phyloP scores from a whole-genome alignment of 116 monocot species.

The Trichopus zeylanicus region DNA sequence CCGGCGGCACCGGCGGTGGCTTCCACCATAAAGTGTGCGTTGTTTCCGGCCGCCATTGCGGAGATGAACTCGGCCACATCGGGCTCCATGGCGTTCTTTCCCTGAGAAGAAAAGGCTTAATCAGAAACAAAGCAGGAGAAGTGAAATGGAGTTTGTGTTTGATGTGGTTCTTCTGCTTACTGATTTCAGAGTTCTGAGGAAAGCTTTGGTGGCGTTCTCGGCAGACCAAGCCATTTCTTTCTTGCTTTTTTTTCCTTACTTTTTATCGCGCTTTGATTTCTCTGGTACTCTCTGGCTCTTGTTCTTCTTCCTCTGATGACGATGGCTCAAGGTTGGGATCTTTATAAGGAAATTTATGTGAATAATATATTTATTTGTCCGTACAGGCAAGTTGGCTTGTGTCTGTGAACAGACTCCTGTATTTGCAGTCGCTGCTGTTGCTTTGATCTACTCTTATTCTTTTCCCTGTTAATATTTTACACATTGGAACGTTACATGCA shows the following conservation, averaged over 20 bases:
- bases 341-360: too few relatives aligned
- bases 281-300: background rate
- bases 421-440: too few relatives aligned
- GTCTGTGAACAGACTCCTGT: too few relatives aligned
- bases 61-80: constrained; percentile 59
- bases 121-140: too few relatives aligned
- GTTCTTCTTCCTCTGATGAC: too few relatives aligned
- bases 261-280: background rate
- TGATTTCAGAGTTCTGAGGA: constrained; percentile 36
- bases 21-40: constrained; percentile 45
- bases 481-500: too few relatives aligned
- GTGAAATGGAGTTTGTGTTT: background rate
- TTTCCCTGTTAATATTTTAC: too few relatives aligned
- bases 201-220: constrained; percentile 63
- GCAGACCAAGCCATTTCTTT: constrained; percentile 52
- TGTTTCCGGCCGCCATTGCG: constrained; percentile 54
- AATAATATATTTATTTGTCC: too few relatives aligned
- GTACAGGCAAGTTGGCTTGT: too few relatives aligned
- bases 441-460: too few relatives aligned
- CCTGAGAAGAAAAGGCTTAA: constrained; percentile 4
- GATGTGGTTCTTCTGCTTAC: constrained; percentile 12
- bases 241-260: background rate
- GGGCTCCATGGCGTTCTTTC: constrained; percentile 27
- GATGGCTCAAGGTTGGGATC: too few relatives aligned
- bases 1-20: constrained; percentile 27